These are phyloP conservation scores for Rhizoclosmatium sp. DNA, from an alignment of 192 early-diverging fungal genomes.

Conservation along the genomic window DNA sequence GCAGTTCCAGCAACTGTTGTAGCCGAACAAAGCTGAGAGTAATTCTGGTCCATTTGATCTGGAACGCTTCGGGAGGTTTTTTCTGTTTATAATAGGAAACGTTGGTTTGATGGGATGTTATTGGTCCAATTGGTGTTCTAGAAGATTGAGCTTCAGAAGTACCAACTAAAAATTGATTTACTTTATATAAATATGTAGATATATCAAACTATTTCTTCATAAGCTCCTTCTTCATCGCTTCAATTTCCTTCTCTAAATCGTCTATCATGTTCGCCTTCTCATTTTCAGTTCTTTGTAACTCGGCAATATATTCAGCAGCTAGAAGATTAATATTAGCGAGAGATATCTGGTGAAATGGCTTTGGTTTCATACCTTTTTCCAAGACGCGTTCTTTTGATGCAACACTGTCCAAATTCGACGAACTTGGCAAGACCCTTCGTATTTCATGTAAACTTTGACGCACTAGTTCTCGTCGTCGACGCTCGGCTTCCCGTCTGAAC, in stretches of 20 bases:
- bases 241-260: slow-evolving; percentile 11
- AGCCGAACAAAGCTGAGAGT: no score
- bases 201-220: not conserved
- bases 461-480: slow-evolving; percentile 1
- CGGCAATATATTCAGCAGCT: slow-evolving; percentile 26
- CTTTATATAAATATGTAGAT: no score
- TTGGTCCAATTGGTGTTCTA: no score
- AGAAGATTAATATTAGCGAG: not conserved
- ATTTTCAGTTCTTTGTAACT: not conserved
- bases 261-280: not conserved
- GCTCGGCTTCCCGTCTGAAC: slow-evolving; percentile 9
- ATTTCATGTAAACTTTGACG: not conserved
- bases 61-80: no score
- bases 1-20: no score
- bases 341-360: not conserved
- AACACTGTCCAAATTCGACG: not conserved
- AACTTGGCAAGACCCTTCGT: not conserved
- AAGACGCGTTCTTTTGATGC: slow-evolving; percentile 5
- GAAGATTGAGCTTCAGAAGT: no score
- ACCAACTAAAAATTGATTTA: no score
- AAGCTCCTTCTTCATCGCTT: not conserved
- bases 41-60: no score
- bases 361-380: slow-evolving; percentile 18
- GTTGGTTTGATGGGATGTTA: no score
- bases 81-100: no score